Evolutionary conservation across 75 land plant species (phyloP), one percentile per base, ranked within the genome.

Genomic region (Ceratopteris richardii): DNA sequence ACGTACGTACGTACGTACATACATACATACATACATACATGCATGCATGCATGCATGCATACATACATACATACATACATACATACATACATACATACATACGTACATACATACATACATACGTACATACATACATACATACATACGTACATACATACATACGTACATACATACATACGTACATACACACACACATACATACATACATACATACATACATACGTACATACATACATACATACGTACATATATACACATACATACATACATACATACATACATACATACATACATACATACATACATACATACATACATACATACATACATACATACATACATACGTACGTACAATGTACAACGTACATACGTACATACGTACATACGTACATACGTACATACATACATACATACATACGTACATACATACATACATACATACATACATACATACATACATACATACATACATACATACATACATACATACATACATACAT

Each of bases 231-330:
- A n/a, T n/a, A n/a, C n/a, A n/a, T n/a, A n/a, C n/a, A n/a, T n/a
- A n/a, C n/a, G n/a, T n/a, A n/a, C n/a, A n/a, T n/a, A n/a, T n/a
- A n/a, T n/a, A n/a, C n/a, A 40, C 9, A 40, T 40, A 40, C 42
- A 40, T 14, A 40, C 42, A 40, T 40, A 40, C 42, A 40, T 40
- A 40, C 42, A 40, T 40, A 40, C 42, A 40, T 14, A 40, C 42
- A 40, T 40, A 40, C 42, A 40, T 40, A 40, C 42, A 40, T 40
- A 40, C 42, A 40, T 40, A 40, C 42, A 40, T 40, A 40, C 42
- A 40, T 40, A 40, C 42, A 40, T 40, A 40, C 42, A 40, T 14
- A 14, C 42, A 14, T 14, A 40, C 42, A 40, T 40, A 14, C 42
- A 40, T 40, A 14, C 42, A 40, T 40, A 14, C 42, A 40, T 40